Evolutionary conservation across 371 early-diverging fungal species (phyloP), one percentile per base, ranked within the genome.

Genomic region (Mortierella sp.): DNA sequence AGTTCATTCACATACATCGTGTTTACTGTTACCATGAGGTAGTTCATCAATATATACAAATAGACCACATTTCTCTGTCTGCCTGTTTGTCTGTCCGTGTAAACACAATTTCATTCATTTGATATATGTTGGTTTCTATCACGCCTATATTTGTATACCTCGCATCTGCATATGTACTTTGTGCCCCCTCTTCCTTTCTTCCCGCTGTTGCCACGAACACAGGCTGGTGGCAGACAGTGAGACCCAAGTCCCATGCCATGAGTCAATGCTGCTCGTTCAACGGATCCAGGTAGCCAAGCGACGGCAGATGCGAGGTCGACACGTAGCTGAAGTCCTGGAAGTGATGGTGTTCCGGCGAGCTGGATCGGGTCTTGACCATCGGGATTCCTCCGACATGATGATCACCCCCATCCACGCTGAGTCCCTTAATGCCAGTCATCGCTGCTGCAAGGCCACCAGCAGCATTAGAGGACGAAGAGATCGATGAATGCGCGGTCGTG

Each of bases 351-450:
- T 68, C 69, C 4, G 76, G 76, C 50, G 76, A 75, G 57, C 69
- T 75, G 27, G 76, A 75, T 31, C 76, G 76, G 2, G 76, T 75
- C 65, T 75, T 75, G 52, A 53, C 50, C 76, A 75, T 75, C 1
- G 76, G 70, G 28, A 75, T 75, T 6, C 76, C 76, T 24, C 50
- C 61, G 0, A 60, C 50, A 43, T 72, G 72, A 30, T 61, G 37
- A 21, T 64, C 62, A 8, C 60, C 60, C 9, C 41, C 39, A 23
- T 42, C 31, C n/a, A 27, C 12, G 0, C 28, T n/a, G 19, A 21
- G 19, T 9, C 17, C 23, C n/a, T 3, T 14, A 27, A 44, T n/a
- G 14, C 64, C 64, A 37, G 59, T 64, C 57, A 58, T 51, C 6
- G 60, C 55, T 19, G 34, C 51, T 0, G 41, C 37, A 24, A 59